phyloP scores from a whole-genome alignment of 805 yeast species.

The Clavispora vitiphila region DNA sequence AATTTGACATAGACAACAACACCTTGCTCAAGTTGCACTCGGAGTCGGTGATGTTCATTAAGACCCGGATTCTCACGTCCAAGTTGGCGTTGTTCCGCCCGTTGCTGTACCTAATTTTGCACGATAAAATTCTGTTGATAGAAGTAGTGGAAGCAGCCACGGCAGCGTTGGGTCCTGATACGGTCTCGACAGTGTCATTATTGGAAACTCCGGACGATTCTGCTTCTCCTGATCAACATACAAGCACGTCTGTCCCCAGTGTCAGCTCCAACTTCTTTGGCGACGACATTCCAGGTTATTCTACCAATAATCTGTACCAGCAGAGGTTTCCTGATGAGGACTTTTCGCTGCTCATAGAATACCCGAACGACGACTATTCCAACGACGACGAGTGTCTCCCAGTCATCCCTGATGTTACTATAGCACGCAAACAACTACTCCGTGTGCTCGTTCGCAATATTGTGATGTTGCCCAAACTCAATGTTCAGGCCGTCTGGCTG shows the following conservation, averaged over 20 bases:
- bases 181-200: too few relatives aligned
- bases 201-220: background rate
- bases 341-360: constrained; percentile 22
- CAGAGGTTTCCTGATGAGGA: constrained; percentile 27
- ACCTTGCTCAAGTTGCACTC: constrained; percentile 29
- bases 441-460: constrained; percentile 24
- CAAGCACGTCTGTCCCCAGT: background rate
- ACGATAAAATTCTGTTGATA: constrained; percentile 22
- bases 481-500: constrained; percentile 30
- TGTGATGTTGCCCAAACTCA: constrained; percentile 27
- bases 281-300: background rate
- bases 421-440: constrained; percentile 22
- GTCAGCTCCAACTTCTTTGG: constrained; percentile 1
- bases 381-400: constrained; percentile 10
- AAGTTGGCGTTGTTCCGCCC: constrained; percentile 32
- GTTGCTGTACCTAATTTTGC: constrained; percentile 26
- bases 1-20: constrained; percentile 31
- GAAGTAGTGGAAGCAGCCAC: constrained; percentile 26
- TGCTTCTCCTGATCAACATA: background rate
- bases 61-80: constrained; percentile 31
- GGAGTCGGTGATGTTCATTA: constrained; percentile 34
- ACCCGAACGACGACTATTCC: constrained; percentile 10
- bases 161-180: background rate
- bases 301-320: constrained; percentile 22
- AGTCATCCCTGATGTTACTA: constrained; percentile 16